These are phyloP conservation scores for Colletotrichum orchidophilum DNA, from an alignment of 2,329 filamentous ascomycete species.

Conservation along the genomic window DNA sequence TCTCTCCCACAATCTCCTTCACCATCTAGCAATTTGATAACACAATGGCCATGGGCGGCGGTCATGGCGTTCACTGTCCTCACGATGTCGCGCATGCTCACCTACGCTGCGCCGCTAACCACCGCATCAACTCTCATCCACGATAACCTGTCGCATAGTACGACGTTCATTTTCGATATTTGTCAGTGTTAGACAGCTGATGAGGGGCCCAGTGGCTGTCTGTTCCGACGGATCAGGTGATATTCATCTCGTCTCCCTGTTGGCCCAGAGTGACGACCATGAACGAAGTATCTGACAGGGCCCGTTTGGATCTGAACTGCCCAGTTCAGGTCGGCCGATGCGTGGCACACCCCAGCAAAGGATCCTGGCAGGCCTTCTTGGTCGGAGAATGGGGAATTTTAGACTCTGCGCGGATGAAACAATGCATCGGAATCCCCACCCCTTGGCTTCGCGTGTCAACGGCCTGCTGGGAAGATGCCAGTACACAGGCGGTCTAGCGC, in stretches of 20 bases:
- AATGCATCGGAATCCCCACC: slow-evolving; percentile 32
- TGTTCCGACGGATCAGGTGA: not conserved
- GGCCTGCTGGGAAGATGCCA: slow-evolving; percentile 27
- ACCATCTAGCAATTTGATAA: not conserved
- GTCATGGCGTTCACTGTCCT: not conserved
- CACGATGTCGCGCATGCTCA: not conserved
- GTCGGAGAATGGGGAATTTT: slow-evolving; percentile 26
- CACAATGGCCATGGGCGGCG: no score
- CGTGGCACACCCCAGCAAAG: slow-evolving; percentile 4
- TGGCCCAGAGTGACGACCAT: not conserved
- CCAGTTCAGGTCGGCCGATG: not conserved
- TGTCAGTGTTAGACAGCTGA: not conserved
- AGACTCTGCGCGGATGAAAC: slow-evolving; percentile 29
- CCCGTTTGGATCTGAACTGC: not conserved
- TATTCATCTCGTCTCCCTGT: not conserved
- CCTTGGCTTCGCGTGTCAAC: slow-evolving; percentile 25
- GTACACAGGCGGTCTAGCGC: slow-evolving; percentile 9
- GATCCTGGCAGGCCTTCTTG: not conserved
- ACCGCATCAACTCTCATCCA: not conserved
- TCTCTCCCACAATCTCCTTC: not conserved
- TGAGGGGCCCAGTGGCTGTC: not conserved
- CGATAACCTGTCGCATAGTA: not conserved
- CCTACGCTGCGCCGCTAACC: not conserved
- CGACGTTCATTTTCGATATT: not conserved
- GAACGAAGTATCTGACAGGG: not conserved